Conservation (phyloP, 805 yeast species). For the Lachancea dasiensis region DNA sequence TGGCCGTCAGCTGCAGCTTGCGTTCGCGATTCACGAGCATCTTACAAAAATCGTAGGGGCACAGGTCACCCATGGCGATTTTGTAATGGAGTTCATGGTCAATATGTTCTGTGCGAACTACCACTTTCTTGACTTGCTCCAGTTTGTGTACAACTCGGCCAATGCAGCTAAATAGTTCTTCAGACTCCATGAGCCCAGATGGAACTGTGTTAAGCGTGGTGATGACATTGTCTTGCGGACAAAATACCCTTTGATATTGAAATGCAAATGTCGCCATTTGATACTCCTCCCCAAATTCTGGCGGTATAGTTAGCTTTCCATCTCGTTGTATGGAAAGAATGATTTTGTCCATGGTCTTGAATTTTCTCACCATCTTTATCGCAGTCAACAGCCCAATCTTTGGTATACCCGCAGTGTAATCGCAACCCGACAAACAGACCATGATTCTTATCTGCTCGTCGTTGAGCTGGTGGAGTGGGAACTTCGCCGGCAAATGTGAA, state of each 20-base stretch:
- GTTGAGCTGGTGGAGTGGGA: slow-evolving; percentile 45
- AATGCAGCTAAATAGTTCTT: slow-evolving; percentile 35
- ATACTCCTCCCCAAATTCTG: slow-evolving; percentile 53
- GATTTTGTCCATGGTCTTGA: slow-evolving; percentile 48
- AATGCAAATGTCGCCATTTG: slow-evolving; percentile 71
- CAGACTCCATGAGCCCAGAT: slow-evolving; percentile 25
- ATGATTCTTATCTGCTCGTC: slow-evolving; percentile 60
- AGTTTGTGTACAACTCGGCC: slow-evolving; percentile 32
- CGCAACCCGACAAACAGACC: slow-evolving; percentile 95
- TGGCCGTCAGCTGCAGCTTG: slow-evolving; percentile 24
- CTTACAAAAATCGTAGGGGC: slow-evolving; percentile 45
- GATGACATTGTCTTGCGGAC: slow-evolving; percentile 49
- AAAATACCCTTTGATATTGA: slow-evolving; percentile 77
- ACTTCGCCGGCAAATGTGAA: slow-evolving; percentile 37
- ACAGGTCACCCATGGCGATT: slow-evolving; percentile 59
- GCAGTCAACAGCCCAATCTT: slow-evolving; percentile 81
- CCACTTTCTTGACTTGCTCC: slow-evolving; percentile 15
- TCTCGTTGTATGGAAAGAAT: slow-evolving; percentile 52
- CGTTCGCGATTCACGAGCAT: slow-evolving; percentile 32
- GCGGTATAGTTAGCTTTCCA: slow-evolving; percentile 53
- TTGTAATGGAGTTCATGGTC: slow-evolving; percentile 44
- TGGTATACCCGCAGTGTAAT: slow-evolving; percentile 81
- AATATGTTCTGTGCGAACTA: slow-evolving; percentile 30
- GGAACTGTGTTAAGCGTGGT: slow-evolving; percentile 57
- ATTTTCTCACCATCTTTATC: slow-evolving; percentile 48